These are phyloP conservation scores for Hortiboletus campestris DNA, from an alignment of 768 basidiomycete species.

Conservation along the genomic window DNA sequence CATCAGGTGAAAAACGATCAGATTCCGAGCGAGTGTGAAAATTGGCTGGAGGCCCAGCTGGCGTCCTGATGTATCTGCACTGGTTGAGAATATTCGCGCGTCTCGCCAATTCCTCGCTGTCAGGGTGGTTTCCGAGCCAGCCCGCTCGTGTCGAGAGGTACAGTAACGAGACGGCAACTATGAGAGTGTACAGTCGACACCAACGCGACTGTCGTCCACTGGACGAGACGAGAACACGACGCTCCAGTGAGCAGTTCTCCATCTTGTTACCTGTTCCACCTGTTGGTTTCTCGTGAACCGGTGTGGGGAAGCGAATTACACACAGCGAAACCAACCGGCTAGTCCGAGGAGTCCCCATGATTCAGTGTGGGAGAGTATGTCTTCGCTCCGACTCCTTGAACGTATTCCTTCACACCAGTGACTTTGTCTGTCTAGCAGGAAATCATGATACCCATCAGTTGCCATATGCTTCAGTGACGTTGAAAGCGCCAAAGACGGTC, in stretches of 20 bases:
- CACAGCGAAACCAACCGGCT: background rate
- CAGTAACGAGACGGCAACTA: slow-evolving; percentile 1
- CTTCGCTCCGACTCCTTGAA: no score
- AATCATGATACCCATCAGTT: background rate
- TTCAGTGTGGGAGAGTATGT: no score
- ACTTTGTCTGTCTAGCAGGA: no score
- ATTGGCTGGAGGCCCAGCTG: slow-evolving; percentile 43
- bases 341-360: no score
- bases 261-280: background rate
- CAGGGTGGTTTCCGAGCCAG: background rate
- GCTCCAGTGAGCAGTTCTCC: background rate
- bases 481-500: background rate
- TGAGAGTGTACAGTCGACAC: slow-evolving; percentile 8
- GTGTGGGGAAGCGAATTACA: background rate
- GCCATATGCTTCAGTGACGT: background rate
- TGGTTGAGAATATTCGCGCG: slow-evolving; percentile 34
- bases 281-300: background rate
- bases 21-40: slow-evolving; percentile 53
- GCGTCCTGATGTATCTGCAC: slow-evolving; percentile 42
- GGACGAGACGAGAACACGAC: background rate
- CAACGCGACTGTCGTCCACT: background rate
- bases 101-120: slow-evolving; percentile 7
- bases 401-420: no score
- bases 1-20: slow-evolving; percentile 65
- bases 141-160: slow-evolving; percentile 1